Evolutionary conservation across 1,284 basidiomycete genomes (phyloP).

Genomic region (Fomes fomentarius): DNA sequence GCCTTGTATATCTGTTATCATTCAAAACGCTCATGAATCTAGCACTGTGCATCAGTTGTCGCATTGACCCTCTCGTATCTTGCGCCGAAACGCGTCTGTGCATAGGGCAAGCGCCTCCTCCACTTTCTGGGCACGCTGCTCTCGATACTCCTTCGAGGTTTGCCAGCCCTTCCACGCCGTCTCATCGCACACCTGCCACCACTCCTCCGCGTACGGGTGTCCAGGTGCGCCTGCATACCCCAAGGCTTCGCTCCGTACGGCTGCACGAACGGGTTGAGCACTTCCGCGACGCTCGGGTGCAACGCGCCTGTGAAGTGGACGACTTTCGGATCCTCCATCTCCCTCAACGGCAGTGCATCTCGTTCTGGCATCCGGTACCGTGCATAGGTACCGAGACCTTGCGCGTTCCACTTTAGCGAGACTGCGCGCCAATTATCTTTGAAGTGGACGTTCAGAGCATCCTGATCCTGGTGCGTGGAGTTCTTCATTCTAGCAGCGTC

Average conservation of each 20-base stretch:
- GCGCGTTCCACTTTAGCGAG: conserved; percentile 54
- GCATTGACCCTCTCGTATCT: neutral
- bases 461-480: conserved; percentile 49
- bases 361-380: conserved; percentile 39
- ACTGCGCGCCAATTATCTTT: conserved; percentile 43
- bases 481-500: conserved; percentile 33
- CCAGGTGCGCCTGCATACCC: conserved; percentile 59
- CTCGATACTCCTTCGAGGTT: conserved; percentile 30
- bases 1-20: conserved; percentile 19
- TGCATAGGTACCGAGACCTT: conserved; percentile 60
- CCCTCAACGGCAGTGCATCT: conserved; percentile 33
- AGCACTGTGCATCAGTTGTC: conserved; percentile 11
- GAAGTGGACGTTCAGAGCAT: conserved; percentile 54
- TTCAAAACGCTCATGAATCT: too few species aligned
- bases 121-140: conserved; percentile 14
- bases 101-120: neutral
- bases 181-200: conserved; percentile 48
- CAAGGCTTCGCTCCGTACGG: conserved; percentile 60
- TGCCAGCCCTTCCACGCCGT: conserved; percentile 47
- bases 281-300: conserved; percentile 45
- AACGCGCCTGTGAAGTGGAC: conserved; percentile 64
- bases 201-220: conserved; percentile 51
- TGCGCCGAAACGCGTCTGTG: conserved; percentile 26
- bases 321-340: conserved; percentile 46
- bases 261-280: conserved; percentile 55